Percentiles rank a stretch among this genome's conserved stretches.
Conservation (phyloP, 345 rosid species). For the Gossypium arboreum region DNA sequence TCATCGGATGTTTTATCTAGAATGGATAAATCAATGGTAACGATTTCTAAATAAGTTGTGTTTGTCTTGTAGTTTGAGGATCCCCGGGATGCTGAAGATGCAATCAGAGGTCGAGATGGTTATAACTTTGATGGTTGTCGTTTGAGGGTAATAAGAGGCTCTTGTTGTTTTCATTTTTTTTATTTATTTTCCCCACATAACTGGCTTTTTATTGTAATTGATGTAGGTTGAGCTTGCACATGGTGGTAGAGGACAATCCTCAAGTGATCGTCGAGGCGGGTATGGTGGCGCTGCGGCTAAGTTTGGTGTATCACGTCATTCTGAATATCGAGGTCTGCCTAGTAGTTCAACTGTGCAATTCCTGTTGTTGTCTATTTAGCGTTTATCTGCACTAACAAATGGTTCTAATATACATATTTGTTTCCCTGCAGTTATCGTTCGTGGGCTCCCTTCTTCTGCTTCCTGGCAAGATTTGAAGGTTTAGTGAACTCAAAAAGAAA, state of each 20-base stretch:
- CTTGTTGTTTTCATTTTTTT: constrained; percentile 6
- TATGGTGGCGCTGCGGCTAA: constrained; percentile 46
- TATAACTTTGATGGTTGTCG: constrained; percentile 75
- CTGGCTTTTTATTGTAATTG: constrained; percentile 14
- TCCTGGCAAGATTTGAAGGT: constrained; percentile 99
- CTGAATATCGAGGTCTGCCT: constrained; percentile 83
- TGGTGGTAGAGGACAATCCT: constrained; percentile 86
- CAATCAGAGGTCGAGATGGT: constrained; percentile 79
- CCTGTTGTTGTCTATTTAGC: background rate
- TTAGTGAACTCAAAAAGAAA: background rate
- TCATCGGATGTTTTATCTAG: background rate
- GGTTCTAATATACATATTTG: background rate
- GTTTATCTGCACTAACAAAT: background rate
- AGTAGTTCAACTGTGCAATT: background rate
- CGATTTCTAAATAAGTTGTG: constrained; percentile 8
- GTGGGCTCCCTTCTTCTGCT: constrained; percentile 82
- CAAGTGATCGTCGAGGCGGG: constrained; percentile 68
- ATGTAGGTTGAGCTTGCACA: constrained; percentile 97
- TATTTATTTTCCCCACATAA: background rate
- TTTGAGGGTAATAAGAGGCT: constrained; percentile 43
- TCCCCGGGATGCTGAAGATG: constrained; percentile 78
- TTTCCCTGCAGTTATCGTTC: constrained; percentile 66
- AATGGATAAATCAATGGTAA: constrained; percentile 3
- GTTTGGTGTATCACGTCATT: constrained; percentile 64
- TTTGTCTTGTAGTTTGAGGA: constrained; percentile 47